Conservation (phyloP, 768 basidiomycete species). For the Coprinellus aureogranulatus region DNA sequence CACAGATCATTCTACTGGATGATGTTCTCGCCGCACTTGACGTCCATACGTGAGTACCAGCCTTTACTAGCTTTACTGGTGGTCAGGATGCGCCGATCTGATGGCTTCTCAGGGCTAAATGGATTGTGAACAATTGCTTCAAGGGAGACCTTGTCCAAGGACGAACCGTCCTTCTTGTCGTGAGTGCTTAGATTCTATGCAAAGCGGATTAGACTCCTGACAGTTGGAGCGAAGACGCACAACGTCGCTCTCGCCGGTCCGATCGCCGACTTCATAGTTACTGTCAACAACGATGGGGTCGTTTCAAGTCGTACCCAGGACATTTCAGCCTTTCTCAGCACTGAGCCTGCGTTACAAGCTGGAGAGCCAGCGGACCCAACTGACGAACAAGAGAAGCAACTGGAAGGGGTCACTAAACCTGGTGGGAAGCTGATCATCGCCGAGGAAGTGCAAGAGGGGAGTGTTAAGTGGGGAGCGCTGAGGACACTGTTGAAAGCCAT, state of each 20-base stretch:
- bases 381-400: conserved; percentile 25
- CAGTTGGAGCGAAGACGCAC: conserved; percentile 35
- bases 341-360: conserved; percentile 33
- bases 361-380: conserved; percentile 15
- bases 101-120: conserved; percentile 64
- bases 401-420: conserved; percentile 11
- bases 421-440: conserved; percentile 58
- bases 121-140: conserved; percentile 78
- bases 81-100: not conserved
- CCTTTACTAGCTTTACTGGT: not conserved
- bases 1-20: conserved; percentile 65
- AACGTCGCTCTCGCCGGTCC: conserved; percentile 52
- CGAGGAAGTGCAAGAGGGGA: conserved; percentile 59
- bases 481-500: conserved; percentile 32
- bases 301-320: conserved; percentile 46
- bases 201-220: not conserved
- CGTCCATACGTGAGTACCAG: conserved; percentile 23
- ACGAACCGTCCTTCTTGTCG: conserved; percentile 85
- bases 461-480: conserved; percentile 49
- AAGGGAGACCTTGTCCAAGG: conserved; percentile 71
- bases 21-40: conserved; percentile 70
- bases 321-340: conserved; percentile 42
- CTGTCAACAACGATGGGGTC: conserved; percentile 53
- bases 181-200: conserved; percentile 23
- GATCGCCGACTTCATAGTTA: conserved; percentile 57